phyloP scores from a whole-genome alignment of 352 stramenopile species.

The Globisporangium ultimum region DNA sequence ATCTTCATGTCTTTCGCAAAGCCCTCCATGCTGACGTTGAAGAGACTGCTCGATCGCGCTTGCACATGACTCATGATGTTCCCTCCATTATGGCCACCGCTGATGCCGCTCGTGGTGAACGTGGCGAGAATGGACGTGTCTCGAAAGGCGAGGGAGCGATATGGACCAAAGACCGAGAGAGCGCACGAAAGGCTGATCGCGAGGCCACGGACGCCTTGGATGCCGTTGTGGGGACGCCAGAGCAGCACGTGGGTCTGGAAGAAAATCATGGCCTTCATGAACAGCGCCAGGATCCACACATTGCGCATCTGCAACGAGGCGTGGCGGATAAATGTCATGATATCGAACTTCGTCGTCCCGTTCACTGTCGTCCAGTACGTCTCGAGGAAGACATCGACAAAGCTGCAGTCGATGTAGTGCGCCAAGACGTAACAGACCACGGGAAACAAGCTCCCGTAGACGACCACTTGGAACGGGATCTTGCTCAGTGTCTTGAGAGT shows the following conservation, averaged over 20 bases:
- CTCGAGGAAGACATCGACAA: slow-evolving; percentile 35
- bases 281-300: slow-evolving; percentile 37
- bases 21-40: slow-evolving; percentile 16
- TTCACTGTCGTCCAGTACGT: slow-evolving; percentile 29
- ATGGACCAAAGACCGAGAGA: slow-evolving; percentile 34
- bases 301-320: slow-evolving; percentile 42
- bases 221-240: slow-evolving; percentile 16
- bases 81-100: neutral
- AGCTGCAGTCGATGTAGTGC: slow-evolving; percentile 35
- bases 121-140: slow-evolving; percentile 9
- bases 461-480: slow-evolving; percentile 49
- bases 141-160: slow-evolving; percentile 15
- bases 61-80: slow-evolving; percentile 1
- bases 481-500: slow-evolving; percentile 21
- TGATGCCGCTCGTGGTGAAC: slow-evolving; percentile 6
- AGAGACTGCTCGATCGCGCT: slow-evolving; percentile 7
- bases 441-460: slow-evolving; percentile 48
- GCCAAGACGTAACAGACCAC: slow-evolving; percentile 31
- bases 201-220: slow-evolving; percentile 28
- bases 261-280: slow-evolving; percentile 21
- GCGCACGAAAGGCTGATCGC: slow-evolving; percentile 32
- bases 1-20: slow-evolving; percentile 19
- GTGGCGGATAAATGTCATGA: slow-evolving; percentile 24
- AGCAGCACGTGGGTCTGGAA: slow-evolving; percentile 14
- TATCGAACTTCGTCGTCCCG: slow-evolving; percentile 16